These are phyloP conservation scores for Mycoemilia scoparia DNA, from an alignment of 192 early-diverging fungal genomes.

Conservation along the genomic window DNA sequence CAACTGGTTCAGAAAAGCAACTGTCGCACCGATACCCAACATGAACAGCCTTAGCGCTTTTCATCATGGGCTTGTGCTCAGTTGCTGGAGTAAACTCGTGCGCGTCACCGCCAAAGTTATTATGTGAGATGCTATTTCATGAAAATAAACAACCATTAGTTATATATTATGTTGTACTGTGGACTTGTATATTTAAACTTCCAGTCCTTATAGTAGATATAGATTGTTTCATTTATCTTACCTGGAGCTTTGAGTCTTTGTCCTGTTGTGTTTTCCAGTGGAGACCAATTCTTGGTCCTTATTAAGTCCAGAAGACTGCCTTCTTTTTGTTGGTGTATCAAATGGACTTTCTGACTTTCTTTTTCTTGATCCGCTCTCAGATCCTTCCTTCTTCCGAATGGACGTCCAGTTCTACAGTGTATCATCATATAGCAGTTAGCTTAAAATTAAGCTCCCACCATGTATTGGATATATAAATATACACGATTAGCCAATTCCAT, in stretches of 20 bases:
- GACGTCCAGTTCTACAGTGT: conserved; percentile 5
- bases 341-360: conserved; percentile 3
- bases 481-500: background rate
- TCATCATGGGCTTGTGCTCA: conserved; percentile 3
- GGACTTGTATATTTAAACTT: conserved; percentile 3
- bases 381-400: conserved; percentile 10
- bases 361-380: background rate
- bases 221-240: conserved; percentile 25
- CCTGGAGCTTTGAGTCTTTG: too few relatives aligned
- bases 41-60: conserved; percentile 15
- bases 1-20: conserved; percentile 51
- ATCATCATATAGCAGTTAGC: background rate
- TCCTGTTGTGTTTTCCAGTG: too few relatives aligned
- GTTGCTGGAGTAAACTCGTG: conserved; percentile 1
- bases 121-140: conserved; percentile 8
- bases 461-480: background rate
- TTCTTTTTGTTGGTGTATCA: too few relatives aligned
- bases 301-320: too few relatives aligned
- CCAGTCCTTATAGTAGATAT: conserved; percentile 3
- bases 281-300: too few relatives aligned
- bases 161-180: background rate
- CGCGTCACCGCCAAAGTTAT: conserved; percentile 16
- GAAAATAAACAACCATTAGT: background rate
- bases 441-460: conserved; percentile 6
- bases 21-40: conserved; percentile 40